Base-by-base conservation (phyloP, 129 eudicot genomes). In the Helianthus tuberosus region DNA sequence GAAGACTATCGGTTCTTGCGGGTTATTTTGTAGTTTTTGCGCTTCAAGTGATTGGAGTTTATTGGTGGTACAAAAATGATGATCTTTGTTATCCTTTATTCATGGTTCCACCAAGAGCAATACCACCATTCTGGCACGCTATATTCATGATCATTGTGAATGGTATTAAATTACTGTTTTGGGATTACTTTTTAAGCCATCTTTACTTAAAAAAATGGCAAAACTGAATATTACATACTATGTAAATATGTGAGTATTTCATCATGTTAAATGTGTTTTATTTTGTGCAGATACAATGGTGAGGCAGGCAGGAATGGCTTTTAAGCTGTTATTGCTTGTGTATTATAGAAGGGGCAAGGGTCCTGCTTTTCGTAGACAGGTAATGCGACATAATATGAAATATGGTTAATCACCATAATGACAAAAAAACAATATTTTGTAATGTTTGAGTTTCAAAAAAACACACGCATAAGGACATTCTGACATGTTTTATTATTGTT, bases 331-430 rank as follows among this genome's bases (percentile, higher is more conserved):
- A 61, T 68, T 91, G 63, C 86, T 91, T 12, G 84, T 91, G 91
- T 88, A 84, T 72, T 88, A 88, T 73, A 86, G 78, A 80, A 91
- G 88, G 74, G 96, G 96, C 80, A 84, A 84, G 68, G 96, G 92
- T 64, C 92, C 82, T 79, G 84, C 86, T 72, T 91, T 86, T 55
- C 92, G 97, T 73, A 86, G 96, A 83, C 97, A 91, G 96, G 97
- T 88, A 87, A 72, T 70, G 38, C 65, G 23, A 43, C 73, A 65
- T 59, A 46, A 43, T 25, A 43, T 58, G 50, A 57, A 23, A 41
- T 57, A 12, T 9, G 15, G 39, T 49, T 74, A 48, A 35, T 67
- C 6, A 44, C 73, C 4, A 52, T 63, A 64, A 27, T 43, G 39
- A 29, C 38, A 64, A 39, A 16, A 39, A 32, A 32, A 3, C 5